These are phyloP conservation scores for Manihot esculenta DNA, from an alignment of 441 rosid species.

Conservation along the genomic window DNA sequence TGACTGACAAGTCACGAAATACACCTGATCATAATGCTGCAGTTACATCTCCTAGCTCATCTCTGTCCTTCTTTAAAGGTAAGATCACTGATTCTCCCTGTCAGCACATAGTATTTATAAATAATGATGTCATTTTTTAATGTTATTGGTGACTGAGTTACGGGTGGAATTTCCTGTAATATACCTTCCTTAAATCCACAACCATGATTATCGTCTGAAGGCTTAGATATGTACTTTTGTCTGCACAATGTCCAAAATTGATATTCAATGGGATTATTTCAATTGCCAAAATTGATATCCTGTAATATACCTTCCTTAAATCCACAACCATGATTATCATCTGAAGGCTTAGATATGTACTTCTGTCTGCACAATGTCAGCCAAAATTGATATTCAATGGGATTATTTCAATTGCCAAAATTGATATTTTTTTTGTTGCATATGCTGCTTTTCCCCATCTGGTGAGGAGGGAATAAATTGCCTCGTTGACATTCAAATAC, in stretches of 20 bases:
- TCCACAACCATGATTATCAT: background rate
- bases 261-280: too few relatives aligned
- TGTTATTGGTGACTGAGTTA: background rate
- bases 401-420: background rate
- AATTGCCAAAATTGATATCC: too few relatives aligned
- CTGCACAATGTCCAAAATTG: too few relatives aligned
- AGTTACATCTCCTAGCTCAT: constrained; percentile 37
- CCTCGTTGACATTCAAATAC: background rate
- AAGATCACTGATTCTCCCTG: background rate
- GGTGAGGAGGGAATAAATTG: background rate
- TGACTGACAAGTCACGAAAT: constrained; percentile 33
- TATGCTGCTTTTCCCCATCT: background rate
- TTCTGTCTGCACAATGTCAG: background rate
- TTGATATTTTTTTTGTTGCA: background rate
- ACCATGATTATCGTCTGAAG: background rate
- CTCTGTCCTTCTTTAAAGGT: constrained; percentile 64
- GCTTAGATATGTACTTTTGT: background rate
- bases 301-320: background rate
- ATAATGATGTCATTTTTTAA: background rate
- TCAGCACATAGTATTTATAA: background rate
- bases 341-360: background rate
- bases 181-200: background rate
- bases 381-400: too few relatives aligned
- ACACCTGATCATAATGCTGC: constrained; percentile 29
- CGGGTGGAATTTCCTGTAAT: background rate